A percentile compares a stretch with the other conserved stretches of the same genome.
These are phyloP conservation scores for Debaryomyces tyrocola DNA, from an alignment of 805 yeast species.

Conservation along the genomic window DNA sequence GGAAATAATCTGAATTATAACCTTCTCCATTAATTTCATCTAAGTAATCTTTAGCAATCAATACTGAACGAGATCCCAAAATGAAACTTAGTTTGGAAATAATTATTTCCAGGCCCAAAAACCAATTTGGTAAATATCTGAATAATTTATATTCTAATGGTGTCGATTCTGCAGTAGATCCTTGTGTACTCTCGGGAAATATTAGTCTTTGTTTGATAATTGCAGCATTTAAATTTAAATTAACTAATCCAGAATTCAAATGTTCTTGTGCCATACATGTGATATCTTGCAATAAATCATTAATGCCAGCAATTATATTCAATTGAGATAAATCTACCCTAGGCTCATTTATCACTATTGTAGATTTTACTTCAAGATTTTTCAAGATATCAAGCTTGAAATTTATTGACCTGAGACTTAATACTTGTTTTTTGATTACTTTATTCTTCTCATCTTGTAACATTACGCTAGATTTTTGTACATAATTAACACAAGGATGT, in stretches of 20 bases:
- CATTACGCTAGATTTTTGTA: constrained; percentile 19
- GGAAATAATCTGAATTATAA: constrained; percentile 15
- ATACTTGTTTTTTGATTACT: constrained; percentile 20
- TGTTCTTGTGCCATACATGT: constrained; percentile 22
- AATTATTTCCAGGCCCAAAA: constrained; percentile 21
- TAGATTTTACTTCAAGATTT: constrained; percentile 25
- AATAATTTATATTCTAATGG: constrained; percentile 17
- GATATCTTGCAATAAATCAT: constrained; percentile 25
- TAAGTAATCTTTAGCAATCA: constrained; percentile 26
- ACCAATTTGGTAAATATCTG: constrained; percentile 33
- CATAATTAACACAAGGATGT: constrained; percentile 30
- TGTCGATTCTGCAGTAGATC: background rate
- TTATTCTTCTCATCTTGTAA: background rate
- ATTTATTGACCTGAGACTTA: constrained; percentile 16
- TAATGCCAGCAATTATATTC: constrained; percentile 31
- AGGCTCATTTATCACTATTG: constrained; percentile 19
- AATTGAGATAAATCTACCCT: constrained; percentile 28
- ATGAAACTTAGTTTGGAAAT: constrained; percentile 16
- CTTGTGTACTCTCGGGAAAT: background rate
- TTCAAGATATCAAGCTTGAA: constrained; percentile 24
- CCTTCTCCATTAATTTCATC: constrained; percentile 11
- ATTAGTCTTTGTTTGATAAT: constrained; percentile 11
- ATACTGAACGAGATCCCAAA: constrained; percentile 40
- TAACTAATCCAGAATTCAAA: constrained; percentile 28
- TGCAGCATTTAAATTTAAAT: constrained; percentile 23